phyloP scores from a whole-genome alignment of 148 eudicot genomes.

The Rhododendron simsii region DNA sequence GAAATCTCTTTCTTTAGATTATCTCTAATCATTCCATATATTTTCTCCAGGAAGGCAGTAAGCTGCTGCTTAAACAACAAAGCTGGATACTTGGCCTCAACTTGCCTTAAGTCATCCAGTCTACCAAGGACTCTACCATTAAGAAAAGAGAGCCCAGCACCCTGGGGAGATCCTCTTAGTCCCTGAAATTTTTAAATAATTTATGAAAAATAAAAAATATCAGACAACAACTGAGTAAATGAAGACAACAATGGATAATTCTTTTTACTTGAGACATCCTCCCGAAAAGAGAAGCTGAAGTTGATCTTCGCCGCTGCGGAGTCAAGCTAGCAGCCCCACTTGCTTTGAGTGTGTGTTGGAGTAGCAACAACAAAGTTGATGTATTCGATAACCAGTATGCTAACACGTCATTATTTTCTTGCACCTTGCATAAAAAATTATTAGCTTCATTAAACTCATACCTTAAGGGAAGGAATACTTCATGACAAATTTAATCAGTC shows the following conservation, averaged over 20 bases:
- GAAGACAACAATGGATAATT: background rate
- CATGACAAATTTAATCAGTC: background rate
- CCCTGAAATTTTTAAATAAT: conserved; percentile 34
- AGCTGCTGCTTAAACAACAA: conserved; percentile 95
- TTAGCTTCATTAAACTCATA: conserved; percentile 5
- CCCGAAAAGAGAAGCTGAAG: conserved; percentile 86
- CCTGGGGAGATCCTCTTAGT: conserved; percentile 81
- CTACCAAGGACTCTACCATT: conserved; percentile 66
- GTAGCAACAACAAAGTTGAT: conserved; percentile 81
- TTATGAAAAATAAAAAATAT: background rate
- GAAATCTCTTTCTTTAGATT: conserved; percentile 95
- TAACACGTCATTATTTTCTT: conserved; percentile 70
- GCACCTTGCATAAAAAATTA: conserved; percentile 47
- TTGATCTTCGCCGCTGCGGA: conserved; percentile 84
- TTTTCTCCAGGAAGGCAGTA: conserved; percentile 95
- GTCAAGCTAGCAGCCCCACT: conserved; percentile 84
- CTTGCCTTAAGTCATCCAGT: conserved; percentile 79
- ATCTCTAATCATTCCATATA: conserved; percentile 97
- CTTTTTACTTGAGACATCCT: conserved; percentile 86
- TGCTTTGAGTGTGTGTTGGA: conserved; percentile 98
- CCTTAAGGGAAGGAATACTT: background rate
- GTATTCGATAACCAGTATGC: conserved; percentile 94
- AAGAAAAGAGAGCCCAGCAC: conserved; percentile 73
- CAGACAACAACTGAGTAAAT: background rate
- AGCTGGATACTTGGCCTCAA: conserved; percentile 99